These are phyloP conservation scores for Knoxdaviesia capensis DNA, from an alignment of 2,329 filamentous ascomycete genomes.

Conservation along the genomic window DNA sequence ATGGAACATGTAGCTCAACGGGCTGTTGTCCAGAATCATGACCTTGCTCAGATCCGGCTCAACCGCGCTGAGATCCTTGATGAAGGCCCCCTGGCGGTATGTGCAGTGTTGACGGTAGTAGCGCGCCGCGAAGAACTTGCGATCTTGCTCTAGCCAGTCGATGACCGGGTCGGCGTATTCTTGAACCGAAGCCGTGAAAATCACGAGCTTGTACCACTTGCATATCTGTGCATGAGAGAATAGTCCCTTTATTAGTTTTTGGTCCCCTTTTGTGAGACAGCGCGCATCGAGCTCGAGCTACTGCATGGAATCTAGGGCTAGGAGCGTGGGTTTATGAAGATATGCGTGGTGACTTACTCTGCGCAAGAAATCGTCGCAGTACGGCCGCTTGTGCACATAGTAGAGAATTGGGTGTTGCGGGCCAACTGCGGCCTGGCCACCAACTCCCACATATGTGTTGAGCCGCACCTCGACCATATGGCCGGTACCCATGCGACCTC, in stretches of 20 bases:
- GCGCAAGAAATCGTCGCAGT: slow-evolving; percentile 90
- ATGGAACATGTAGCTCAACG: slow-evolving; percentile 95
- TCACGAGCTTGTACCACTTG: slow-evolving; percentile 95
- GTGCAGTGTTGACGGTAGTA: slow-evolving; percentile 98
- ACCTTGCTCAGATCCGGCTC: slow-evolving; percentile 95
- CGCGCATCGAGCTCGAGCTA: too few relatives aligned
- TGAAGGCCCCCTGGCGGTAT: slow-evolving; percentile 84
- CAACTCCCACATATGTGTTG: slow-evolving; percentile 48
- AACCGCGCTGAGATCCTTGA: slow-evolving; percentile 90
- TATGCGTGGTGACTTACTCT: slow-evolving; percentile 29
- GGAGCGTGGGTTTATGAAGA: neutral
- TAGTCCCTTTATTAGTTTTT: too few relatives aligned
- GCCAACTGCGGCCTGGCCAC: slow-evolving; percentile 45
- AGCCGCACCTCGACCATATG: slow-evolving; percentile 98
- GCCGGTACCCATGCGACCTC: slow-evolving; percentile 82
- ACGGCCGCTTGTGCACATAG: slow-evolving; percentile 94
- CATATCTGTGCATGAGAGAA: slow-evolving; percentile 35
- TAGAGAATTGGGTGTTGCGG: slow-evolving; percentile 94
- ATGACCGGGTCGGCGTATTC: slow-evolving; percentile 98
- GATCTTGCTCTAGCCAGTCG: slow-evolving; percentile 92
- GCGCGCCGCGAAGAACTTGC: slow-evolving; percentile 83
- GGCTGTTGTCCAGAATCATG: slow-evolving; percentile 97
- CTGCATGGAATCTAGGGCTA: neutral
- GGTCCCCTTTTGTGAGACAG: too few relatives aligned
- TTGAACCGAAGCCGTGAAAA: slow-evolving; percentile 94